Evolutionary conservation across 2,329 filamentous ascomycete genomes (phyloP).

Genomic region (Rhynchosporium graminicola): DNA sequence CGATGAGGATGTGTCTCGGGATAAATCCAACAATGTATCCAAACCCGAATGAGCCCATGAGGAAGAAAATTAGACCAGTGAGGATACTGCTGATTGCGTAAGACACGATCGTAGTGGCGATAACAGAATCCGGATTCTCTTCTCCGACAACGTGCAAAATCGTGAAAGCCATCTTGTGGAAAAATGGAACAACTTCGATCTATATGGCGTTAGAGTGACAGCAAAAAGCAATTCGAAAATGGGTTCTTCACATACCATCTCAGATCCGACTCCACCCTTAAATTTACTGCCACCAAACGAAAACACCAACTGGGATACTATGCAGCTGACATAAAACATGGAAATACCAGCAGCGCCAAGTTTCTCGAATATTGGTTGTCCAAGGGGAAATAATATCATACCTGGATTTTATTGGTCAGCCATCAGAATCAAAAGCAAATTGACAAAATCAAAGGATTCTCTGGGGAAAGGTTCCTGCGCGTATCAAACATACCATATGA

Average conservation of each 20-base stretch:
- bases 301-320: slow-evolving; percentile 88
- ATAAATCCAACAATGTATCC: slow-evolving; percentile 97
- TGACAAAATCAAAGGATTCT: not conserved
- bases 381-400: slow-evolving; percentile 93
- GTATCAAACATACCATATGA: slow-evolving; percentile 70
- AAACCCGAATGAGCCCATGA: slow-evolving; percentile 83
- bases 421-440: not conserved
- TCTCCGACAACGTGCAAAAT: slow-evolving; percentile 79
- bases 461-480: not conserved
- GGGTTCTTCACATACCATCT: slow-evolving; percentile 64
- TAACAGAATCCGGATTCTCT: slow-evolving; percentile 79
- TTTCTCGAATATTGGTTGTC: slow-evolving; percentile 79
- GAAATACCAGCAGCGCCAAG: slow-evolving; percentile 93
- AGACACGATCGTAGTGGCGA: slow-evolving; percentile 90
- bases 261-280: slow-evolving; percentile 86
- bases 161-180: slow-evolving; percentile 95
- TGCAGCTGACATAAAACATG: slow-evolving; percentile 98
- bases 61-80: slow-evolving; percentile 87
- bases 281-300: slow-evolving; percentile 85
- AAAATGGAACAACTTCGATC: slow-evolving; percentile 98
- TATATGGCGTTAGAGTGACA: slow-evolving; percentile 38
- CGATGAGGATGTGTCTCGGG: slow-evolving; percentile 91
- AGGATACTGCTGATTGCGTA: slow-evolving; percentile 89
- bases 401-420: slow-evolving; percentile 46
- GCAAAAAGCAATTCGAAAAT: not conserved